phyloP scores from a whole-genome alignment of 2,329 filamentous ascomycete genomes.

The Graphiopsis chlorocephala region DNA sequence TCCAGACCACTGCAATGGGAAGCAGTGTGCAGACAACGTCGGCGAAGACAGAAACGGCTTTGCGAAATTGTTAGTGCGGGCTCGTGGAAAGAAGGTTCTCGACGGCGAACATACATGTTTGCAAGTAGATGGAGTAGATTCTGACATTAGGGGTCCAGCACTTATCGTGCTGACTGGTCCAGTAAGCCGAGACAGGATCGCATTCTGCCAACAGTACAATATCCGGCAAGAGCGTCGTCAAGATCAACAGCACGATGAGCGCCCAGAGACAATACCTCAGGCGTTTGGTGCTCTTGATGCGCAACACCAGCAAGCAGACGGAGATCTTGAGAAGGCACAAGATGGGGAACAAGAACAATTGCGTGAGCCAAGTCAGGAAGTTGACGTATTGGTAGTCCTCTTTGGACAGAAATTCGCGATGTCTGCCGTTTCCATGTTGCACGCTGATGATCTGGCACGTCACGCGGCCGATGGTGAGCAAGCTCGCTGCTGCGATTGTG shows the following conservation, averaged over 20 bases:
- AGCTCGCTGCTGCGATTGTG: slow-evolving; percentile 33
- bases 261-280: slow-evolving; percentile 34
- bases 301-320: slow-evolving; percentile 42
- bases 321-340: slow-evolving; percentile 44
- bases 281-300: slow-evolving; percentile 39
- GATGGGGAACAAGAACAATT: slow-evolving; percentile 42
- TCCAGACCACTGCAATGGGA: slow-evolving; percentile 28
- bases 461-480: slow-evolving; percentile 35
- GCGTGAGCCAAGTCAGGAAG: slow-evolving; percentile 39
- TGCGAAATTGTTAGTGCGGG: not conserved
- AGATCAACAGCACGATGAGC: slow-evolving; percentile 25
- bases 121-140: slow-evolving; percentile 31
- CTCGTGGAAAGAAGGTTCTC: not conserved
- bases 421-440: slow-evolving; percentile 40
- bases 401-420: slow-evolving; percentile 33
- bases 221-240: slow-evolving; percentile 25
- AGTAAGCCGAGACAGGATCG: slow-evolving; percentile 27
- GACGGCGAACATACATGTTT: slow-evolving; percentile 24
- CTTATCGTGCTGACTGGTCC: slow-evolving; percentile 22
- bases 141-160: slow-evolving; percentile 30
- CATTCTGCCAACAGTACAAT: slow-evolving; percentile 31
- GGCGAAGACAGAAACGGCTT: slow-evolving; percentile 28
- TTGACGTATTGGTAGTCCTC: slow-evolving; percentile 36
- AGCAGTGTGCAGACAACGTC: slow-evolving; percentile 29
- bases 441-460: slow-evolving; percentile 36